A percentile compares a stretch with the other conserved stretches of the same genome.
phyloP scores from a whole-genome alignment of 192 early-diverging fungal species.

The Umbelopsis isabellina region DNA sequence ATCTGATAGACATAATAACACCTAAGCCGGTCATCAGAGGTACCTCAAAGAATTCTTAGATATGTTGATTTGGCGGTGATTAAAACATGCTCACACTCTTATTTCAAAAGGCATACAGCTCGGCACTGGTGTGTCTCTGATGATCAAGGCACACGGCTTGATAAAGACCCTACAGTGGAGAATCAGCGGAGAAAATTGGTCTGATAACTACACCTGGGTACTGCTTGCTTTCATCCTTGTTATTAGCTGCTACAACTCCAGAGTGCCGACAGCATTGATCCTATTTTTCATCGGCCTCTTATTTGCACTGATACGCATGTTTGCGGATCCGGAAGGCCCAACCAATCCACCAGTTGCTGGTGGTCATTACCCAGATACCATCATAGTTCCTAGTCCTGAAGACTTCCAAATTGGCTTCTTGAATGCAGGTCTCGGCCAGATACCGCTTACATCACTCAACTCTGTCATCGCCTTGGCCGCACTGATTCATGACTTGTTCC shows the following conservation, averaged over 20 bases:
- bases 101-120: conserved; percentile 60
- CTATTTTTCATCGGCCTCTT: conserved; percentile 72
- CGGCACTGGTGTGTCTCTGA: conserved; percentile 73
- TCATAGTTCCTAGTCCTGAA: conserved; percentile 60
- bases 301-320: conserved; percentile 65
- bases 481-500: conserved; percentile 84
- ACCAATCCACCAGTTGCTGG: conserved; percentile 46
- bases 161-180: conserved; percentile 58
- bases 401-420: conserved; percentile 78
- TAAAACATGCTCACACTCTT: neutral
- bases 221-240: conserved; percentile 69
- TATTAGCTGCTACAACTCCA: conserved; percentile 65
- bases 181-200: conserved; percentile 60
- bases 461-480: conserved; percentile 81
- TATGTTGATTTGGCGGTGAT: neutral
- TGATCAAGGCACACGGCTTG: conserved; percentile 68
- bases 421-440: conserved; percentile 82
- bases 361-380: conserved; percentile 57
- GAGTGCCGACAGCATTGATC: conserved; percentile 70
- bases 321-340: conserved; percentile 27
- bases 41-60: neutral
- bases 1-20: conserved; percentile 67
- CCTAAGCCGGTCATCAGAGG: conserved; percentile 77
- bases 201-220: conserved; percentile 77
- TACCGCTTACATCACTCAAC: conserved; percentile 85